Conservation (phyloP, 2,329 filamentous ascomycete species). For the Cladosporium sp. region DNA sequence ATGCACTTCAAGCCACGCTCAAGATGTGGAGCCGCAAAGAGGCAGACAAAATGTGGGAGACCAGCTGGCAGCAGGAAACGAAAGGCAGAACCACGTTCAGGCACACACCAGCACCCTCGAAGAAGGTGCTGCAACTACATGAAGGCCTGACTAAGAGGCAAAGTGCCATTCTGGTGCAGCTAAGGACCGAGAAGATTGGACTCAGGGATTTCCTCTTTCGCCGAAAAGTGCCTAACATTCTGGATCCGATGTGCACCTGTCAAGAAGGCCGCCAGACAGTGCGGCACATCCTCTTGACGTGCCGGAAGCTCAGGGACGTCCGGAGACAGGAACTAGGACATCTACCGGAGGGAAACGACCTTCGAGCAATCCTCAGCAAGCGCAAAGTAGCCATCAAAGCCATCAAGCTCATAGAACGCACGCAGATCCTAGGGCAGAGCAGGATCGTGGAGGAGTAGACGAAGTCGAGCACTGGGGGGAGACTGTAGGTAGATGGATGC, state of each 20-base stretch:
- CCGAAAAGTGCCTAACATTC: slow-evolving; percentile 9
- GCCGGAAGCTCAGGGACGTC: slow-evolving; percentile 11
- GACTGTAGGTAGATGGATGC: neutral
- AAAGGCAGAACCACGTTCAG: neutral
- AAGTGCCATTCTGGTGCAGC: slow-evolving; percentile 13
- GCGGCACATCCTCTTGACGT: slow-evolving; percentile 15
- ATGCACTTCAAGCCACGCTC: neutral
- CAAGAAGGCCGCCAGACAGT: slow-evolving; percentile 13
- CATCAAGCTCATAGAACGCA: slow-evolving; percentile 14
- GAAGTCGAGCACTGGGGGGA: neutral
- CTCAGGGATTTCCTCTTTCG: slow-evolving; percentile 13
- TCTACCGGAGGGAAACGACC: neutral
- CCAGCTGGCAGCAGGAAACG: neutral
- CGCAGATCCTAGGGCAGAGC: slow-evolving; percentile 15
- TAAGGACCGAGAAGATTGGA: slow-evolving; percentile 14
- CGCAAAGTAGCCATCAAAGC: slow-evolving; percentile 15
- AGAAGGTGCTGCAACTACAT: slow-evolving; percentile 1
- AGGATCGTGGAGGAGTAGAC: slow-evolving; percentile 12
- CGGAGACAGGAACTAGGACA: slow-evolving; percentile 9
- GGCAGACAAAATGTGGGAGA: neutral
- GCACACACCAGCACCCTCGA: neutral
- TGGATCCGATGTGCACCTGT: slow-evolving; percentile 11
- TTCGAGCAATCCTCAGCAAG: slow-evolving; percentile 13
- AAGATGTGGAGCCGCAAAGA: neutral
- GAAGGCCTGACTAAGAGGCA: slow-evolving; percentile 7